Evolutionary conservation across 2,329 filamentous ascomycete species (phyloP), one percentile per base, ranked within the genome.

Genomic region (Epichloe sp.): DNA sequence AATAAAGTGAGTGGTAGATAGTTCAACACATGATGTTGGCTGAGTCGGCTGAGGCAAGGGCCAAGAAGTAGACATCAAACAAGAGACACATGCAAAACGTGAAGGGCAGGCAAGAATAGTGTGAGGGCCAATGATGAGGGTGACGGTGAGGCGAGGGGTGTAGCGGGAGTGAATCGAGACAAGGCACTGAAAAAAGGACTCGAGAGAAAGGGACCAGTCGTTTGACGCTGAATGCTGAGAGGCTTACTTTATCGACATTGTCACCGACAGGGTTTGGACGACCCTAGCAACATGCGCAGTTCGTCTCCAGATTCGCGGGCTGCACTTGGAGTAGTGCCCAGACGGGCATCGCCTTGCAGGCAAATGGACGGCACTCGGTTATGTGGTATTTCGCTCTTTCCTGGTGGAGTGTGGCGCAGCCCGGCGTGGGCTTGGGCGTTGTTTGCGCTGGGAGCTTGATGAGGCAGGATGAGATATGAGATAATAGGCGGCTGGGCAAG

Each of bases 201-300:
- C n/a, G 36, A 38, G 36, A 38, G 41, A 43, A 49, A 42, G 31
- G 54, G 35, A 52, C 51, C 17, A 51, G 42, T 46, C 49, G 50
- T 52, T 42, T n/a, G 21, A 48, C 12, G 49, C 37, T 40, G n/a
- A 49, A 19, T 36, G 12, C 47, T 49, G 51, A 57, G 52, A 63
- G 62, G 70, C 71, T 71, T 70, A 76, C 73, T 76, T 76, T 73
- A 76, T 75, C 64, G 73, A 76, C 73, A 76, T 76, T 63, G 62
- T 71, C 60, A 62, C 59, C 54, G 62, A 62, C 60, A 64, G 60
- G 62, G 65, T 64, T 63, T 58, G 58, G 59, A 56, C 57, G 55
- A 64, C 62, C 63, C 62, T 61, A 62, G 63, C 40, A 48, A 46
- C 35, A 53, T 50, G 44, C 44, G 41, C 42, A 40, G 38, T 34